A percentile compares a stretch with the other conserved stretches of the same genome.
phyloP scores from a whole-genome alignment of 139 green algal species.

The Tetradesmus lagerheimii region DNA sequence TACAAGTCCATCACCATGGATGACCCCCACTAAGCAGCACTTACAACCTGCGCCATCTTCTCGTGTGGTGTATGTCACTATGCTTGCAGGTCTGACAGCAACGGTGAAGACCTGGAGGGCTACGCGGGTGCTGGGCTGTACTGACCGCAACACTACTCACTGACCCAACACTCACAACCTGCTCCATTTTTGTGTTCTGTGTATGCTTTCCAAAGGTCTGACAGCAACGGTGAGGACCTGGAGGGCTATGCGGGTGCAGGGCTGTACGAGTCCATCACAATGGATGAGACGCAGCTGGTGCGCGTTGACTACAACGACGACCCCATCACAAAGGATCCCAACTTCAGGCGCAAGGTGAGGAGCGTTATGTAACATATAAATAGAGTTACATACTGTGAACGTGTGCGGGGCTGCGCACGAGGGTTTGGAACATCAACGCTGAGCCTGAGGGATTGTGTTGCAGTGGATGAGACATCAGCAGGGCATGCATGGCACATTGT shows the following conservation, averaged over 20 bases:
- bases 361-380: background rate
- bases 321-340: slow-evolving; percentile 45
- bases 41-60: background rate
- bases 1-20: too few species aligned
- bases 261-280: slow-evolving; percentile 96
- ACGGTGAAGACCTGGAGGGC: slow-evolving; percentile 96
- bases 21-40: too few species aligned
- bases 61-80: background rate
- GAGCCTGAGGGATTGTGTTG: too few species aligned
- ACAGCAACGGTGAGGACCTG: slow-evolving; percentile 97
- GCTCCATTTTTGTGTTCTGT: background rate
- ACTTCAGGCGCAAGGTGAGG: slow-evolving; percentile 49
- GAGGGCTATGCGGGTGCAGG: slow-evolving; percentile 95
- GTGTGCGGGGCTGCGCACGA: too few species aligned
- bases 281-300: slow-evolving; percentile 79
- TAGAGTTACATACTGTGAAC: too few species aligned
- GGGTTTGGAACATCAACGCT: too few species aligned
- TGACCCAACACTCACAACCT: too few species aligned
- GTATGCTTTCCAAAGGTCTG: slow-evolving; percentile 52
- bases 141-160: too few species aligned
- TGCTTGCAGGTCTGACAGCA: slow-evolving; percentile 79
- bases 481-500: too few species aligned
- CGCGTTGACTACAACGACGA: slow-evolving; percentile 73
- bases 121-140: slow-evolving; percentile 96
- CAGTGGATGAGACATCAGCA: too few species aligned